A percentile compares a stretch with the other conserved stretches of the same genome.
Evolutionary conservation across 2,329 filamentous ascomycete genomes (phyloP).

Genomic region (Ramularia endophylla): DNA sequence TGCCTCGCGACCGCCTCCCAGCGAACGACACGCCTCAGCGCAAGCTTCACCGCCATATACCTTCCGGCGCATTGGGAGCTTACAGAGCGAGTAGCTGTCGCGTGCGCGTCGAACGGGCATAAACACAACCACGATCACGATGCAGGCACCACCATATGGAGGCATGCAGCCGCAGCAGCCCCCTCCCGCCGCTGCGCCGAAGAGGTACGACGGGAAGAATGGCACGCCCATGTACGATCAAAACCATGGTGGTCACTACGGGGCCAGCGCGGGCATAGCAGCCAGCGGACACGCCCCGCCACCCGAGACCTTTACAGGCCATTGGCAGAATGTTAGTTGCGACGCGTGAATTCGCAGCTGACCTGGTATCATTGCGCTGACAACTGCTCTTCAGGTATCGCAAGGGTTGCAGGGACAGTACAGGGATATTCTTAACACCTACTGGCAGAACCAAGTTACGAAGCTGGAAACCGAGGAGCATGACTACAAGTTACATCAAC

Average conservation of each 20-base stretch:
- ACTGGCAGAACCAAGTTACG: slow-evolving; percentile 98
- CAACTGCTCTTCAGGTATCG: slow-evolving; percentile 60
- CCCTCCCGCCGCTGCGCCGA: slow-evolving; percentile 32
- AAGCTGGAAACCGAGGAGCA: slow-evolving; percentile 92
- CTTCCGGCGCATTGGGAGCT: too few species aligned
- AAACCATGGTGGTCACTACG: slow-evolving; percentile 45
- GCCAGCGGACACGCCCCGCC: slow-evolving; percentile 82
- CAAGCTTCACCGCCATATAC: too few species aligned
- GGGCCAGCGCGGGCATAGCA: slow-evolving; percentile 61
- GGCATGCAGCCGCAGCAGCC: slow-evolving; percentile 24
- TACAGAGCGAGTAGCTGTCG: background rate
- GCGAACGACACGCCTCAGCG: too few species aligned
- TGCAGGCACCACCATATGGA: slow-evolving; percentile 27
- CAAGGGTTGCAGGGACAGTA: slow-evolving; percentile 90
- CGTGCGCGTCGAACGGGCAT: too few species aligned
- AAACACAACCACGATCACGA: slow-evolving; percentile 6
- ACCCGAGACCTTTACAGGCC: slow-evolving; percentile 83
- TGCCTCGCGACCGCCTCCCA: too few species aligned
- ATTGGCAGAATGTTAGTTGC: slow-evolving; percentile 81
- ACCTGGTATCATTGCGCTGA: slow-evolving; percentile 7
- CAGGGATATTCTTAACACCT: slow-evolving; percentile 95
- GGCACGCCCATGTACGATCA: slow-evolving; percentile 45
- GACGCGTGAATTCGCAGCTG: slow-evolving; percentile 3
- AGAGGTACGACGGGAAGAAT: slow-evolving; percentile 45
- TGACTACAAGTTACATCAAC: slow-evolving; percentile 97